Base-by-base conservation (phyloP, 2,329 filamentous ascomycete genomes). In the Coccinonectria pachysandricola region DNA sequence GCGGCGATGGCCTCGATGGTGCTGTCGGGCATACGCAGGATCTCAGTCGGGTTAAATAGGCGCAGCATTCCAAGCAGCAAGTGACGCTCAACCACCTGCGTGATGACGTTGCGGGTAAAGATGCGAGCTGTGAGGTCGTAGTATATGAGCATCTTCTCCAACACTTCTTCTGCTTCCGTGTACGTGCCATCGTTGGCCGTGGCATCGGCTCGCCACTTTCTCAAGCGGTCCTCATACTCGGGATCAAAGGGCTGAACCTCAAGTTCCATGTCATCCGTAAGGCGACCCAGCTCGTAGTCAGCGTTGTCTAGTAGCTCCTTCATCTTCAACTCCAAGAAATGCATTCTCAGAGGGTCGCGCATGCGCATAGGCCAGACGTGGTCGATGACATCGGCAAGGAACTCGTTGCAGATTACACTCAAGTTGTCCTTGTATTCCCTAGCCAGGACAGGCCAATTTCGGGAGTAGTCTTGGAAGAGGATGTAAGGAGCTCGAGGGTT, bases 111-210 rank as follows among this genome's bases (percentile, higher is more conserved):
- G 28, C 64, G 55, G 15, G 64, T 66, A 32, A 67, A 68, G 24
- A 61, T 63, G 42, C 65, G 62, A 6, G 62, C 61, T 3, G 64
- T 64, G 7, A 68, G 55, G 19, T 68, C 64, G 35, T 68, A 68
- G 50, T 65, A 68, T 34, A 68, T 68, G 27, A 68, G 52, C 65
- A 68, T 68, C 53, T 68, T 68, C 45, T 68, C 65, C 14, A 68
- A 40, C 0, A 68, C 64, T 43, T 68, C 64, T 32, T 68, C 62
- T 0, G 65, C 64, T 31, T 68, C 64, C 3, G 57, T 60, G 37
- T 64, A 68, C 0, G 53, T 55, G 14, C 56, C 59, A 1, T 61
- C 63, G 6, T 65, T 56, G 33, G 57, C 48, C 1, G 56, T 57
- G 1, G 53, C 46, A 6, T 57, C 48, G 0, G 50, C 49, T 5